Base-by-base conservation (phyloP, 495 filamentous ascomycete genomes). In the Glutinoglossum americanum region DNA sequence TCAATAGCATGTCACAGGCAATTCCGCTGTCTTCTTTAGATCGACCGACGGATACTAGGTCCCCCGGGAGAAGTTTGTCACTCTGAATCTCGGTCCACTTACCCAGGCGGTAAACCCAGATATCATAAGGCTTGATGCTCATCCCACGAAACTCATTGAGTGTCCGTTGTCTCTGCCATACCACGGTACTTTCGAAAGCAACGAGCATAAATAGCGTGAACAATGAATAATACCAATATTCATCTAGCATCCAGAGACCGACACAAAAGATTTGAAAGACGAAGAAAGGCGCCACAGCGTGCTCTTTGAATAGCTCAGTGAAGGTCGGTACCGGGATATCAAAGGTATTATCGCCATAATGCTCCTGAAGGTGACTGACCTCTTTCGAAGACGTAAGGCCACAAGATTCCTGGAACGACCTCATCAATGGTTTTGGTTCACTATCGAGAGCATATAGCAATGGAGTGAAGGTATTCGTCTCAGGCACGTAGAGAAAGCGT, bases 181-280 rank as follows among this genome's bases (percentile, higher is more conserved):
- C 92, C 19, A 99, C 92, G 8, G 92, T 99, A 68, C 89, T 94
- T 73, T 99, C 92, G 66, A 99, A 99, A 49, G 79, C 83, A 60
- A 97, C 83, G 35, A 99, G 80, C 92, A 97, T 97, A 73, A 96
- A 90, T 23, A 97, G 80, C 1, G 92, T 97, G 66, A 99, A 99
- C 13, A 99, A 76, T 60, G 92, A 99, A 69, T 97, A 99, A 72
- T 99, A 99, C 92, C 92, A 99, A 71, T 96, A 97, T 71, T 99
- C 92, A 68, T 99, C 92, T 68, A 99, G 68, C 83, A 96, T 87
- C 92, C 92, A 99, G 60, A 99, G 72, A 28, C 93, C 92, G 58
- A 99, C 92, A 62, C 93, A 97, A 74, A 99, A 99, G 44, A 99
- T 74, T 72, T 99, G 92, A 71, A 99, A 99, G 55, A 99, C 88